Conservation (phyloP, 331 rosid genomes). For the Quercus lobata region DNA sequence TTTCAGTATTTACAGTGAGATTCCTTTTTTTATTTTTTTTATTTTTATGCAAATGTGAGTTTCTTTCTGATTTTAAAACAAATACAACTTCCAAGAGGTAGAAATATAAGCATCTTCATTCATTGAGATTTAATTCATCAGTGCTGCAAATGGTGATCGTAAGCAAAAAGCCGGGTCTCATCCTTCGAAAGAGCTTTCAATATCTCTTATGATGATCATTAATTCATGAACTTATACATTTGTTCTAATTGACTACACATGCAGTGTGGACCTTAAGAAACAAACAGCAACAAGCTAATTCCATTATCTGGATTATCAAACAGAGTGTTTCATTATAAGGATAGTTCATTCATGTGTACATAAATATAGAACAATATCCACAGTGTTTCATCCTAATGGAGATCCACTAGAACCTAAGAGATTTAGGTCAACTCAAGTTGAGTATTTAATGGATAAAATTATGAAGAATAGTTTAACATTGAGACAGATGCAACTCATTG, state of each 20-base stretch:
- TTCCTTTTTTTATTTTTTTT: not conserved
- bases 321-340: not conserved
- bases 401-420: not conserved
- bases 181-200: not conserved
- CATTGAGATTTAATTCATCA: not conserved
- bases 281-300: not conserved
- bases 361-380: not conserved
- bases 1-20: slow-evolving; percentile 20
- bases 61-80: slow-evolving; percentile 14
- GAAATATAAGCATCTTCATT: not conserved
- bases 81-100: slow-evolving; percentile 4
- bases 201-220: not conserved
- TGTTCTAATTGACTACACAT: not conserved
- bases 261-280: not conserved
- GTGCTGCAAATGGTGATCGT: not conserved
- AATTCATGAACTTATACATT: not conserved
- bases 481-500: not conserved
- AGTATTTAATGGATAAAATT: not conserved
- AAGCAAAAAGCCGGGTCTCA: not conserved
- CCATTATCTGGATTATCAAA: not conserved
- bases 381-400: not conserved
- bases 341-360: not conserved
- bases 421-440: not conserved
- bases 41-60: not conserved
- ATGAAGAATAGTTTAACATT: not conserved